phyloP scores from a whole-genome alignment of 148 eudicot genomes.

The Linanthus parryae region DNA sequence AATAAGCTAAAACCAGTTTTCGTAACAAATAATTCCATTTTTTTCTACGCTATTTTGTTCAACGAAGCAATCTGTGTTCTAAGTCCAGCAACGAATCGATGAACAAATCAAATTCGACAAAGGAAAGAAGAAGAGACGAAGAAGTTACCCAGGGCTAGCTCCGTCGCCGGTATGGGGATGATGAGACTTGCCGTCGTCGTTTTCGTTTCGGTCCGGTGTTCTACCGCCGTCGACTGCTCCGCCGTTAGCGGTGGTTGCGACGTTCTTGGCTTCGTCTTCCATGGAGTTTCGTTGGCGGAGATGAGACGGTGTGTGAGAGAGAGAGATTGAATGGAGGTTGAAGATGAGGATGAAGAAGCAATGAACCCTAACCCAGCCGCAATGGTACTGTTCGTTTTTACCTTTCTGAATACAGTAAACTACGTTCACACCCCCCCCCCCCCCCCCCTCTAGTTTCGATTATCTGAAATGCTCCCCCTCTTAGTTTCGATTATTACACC shows the following conservation, averaged over 20 bases:
- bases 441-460: too few relatives aligned
- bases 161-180: constrained; percentile 43
- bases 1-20: background rate
- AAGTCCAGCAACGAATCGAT: background rate
- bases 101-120: background rate
- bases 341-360: too few relatives aligned
- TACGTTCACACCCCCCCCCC: too few relatives aligned
- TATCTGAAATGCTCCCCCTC: too few relatives aligned
- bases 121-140: background rate
- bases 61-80: background rate
- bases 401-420: too few relatives aligned
- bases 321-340: too few relatives aligned
- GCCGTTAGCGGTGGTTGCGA: constrained; percentile 18
- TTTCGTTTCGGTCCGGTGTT: constrained; percentile 12
- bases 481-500: too few relatives aligned
- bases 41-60: background rate
- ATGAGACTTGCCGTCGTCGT: constrained; percentile 15
- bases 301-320: background rate
- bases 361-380: too few relatives aligned
- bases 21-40: background rate
- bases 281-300: background rate
- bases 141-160: constrained; percentile 43
- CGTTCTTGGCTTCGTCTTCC: constrained; percentile 19
- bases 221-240: constrained; percentile 20
- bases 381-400: too few relatives aligned